Percentiles rank a stretch among this genome's conserved stretches.
Evolutionary conservation across 352 stramenopile species (phyloP).

Genomic region (Globisporangium paddicum): DNA sequence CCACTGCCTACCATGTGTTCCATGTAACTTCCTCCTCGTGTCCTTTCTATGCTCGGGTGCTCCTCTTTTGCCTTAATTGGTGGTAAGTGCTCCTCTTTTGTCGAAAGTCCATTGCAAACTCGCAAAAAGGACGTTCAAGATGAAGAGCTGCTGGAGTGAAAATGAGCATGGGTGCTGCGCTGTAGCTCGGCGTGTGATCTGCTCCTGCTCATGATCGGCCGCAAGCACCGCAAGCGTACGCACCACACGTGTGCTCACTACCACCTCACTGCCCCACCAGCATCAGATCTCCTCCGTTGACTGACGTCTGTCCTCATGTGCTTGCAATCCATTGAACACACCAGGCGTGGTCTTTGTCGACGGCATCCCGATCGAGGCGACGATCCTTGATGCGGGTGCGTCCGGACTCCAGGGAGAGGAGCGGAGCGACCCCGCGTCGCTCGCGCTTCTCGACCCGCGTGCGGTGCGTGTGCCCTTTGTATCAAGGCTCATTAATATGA

Average conservation of each 20-base stretch:
- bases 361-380: constrained; percentile 66
- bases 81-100: too few species aligned
- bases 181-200: background rate
- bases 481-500: background rate
- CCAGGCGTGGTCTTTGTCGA: constrained; percentile 68
- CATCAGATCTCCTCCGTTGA: background rate
- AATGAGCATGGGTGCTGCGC: too few species aligned
- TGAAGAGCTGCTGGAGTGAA: too few species aligned
- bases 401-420: constrained; percentile 35
- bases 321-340: background rate
- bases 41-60: too few species aligned
- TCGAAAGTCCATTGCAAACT: too few species aligned
- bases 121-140: too few species aligned
- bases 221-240: constrained; percentile 51
- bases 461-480: constrained; percentile 23
- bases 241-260: background rate
- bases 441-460: constrained; percentile 45
- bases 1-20: too few species aligned
- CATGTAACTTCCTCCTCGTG: too few species aligned
- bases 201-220: constrained; percentile 38
- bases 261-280: background rate
- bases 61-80: too few species aligned
- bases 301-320: background rate
- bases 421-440: constrained; percentile 28
- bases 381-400: constrained; percentile 42